phyloP scores from a whole-genome alignment of 805 yeast species.

The Myxozyma mucilagina region DNA sequence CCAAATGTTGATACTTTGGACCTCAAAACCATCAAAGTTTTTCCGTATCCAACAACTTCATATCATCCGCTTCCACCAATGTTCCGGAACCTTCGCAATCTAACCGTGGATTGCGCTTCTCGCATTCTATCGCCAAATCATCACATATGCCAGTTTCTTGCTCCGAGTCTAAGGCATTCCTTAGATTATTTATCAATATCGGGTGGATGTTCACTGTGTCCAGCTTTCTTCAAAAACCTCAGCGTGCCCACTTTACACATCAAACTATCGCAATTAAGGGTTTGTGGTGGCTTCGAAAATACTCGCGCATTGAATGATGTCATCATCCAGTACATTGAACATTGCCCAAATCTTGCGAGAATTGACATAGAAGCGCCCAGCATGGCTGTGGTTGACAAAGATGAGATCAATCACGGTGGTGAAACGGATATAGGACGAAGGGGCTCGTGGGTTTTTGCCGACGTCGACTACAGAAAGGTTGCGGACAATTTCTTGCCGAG shows the following conservation, averaged over 20 bases:
- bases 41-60: conserved; percentile 24
- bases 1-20: conserved; percentile 23
- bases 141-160: conserved; percentile 29
- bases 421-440: conserved; percentile 27
- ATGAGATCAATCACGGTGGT: conserved; percentile 23
- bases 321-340: conserved; percentile 13
- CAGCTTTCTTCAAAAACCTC: conserved; percentile 25
- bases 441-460: conserved; percentile 25
- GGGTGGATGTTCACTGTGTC: conserved; percentile 33
- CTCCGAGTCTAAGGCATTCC: conserved; percentile 17
- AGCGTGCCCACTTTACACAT: conserved; percentile 9
- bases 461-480: conserved; percentile 15
- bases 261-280: conserved; percentile 24
- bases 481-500: neutral
- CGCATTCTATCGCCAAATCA: conserved; percentile 30
- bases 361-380: conserved; percentile 24
- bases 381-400: conserved; percentile 25
- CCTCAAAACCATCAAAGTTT: conserved; percentile 27
- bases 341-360: conserved; percentile 5
- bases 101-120: conserved; percentile 29
- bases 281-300: conserved; percentile 26
- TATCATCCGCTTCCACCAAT: conserved; percentile 30
- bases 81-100: conserved; percentile 20
- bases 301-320: conserved; percentile 24
- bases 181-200: conserved; percentile 14